Evolutionary conservation across 352 stramenopile species (phyloP).

Genomic region (Globisporangium paroecandrum): DNA sequence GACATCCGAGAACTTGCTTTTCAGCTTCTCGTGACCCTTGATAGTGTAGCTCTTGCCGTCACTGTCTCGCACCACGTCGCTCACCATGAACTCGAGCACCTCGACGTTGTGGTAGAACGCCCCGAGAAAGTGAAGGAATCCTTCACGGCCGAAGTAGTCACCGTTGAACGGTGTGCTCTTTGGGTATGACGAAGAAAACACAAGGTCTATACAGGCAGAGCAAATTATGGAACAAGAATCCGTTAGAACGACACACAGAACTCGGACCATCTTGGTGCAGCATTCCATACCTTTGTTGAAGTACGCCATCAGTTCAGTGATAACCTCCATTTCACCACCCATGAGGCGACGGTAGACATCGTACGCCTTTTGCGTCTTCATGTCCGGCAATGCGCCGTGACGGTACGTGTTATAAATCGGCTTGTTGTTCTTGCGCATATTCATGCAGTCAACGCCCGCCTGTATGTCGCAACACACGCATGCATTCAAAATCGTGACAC

Average conservation of each 20-base stretch:
- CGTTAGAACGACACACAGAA: too few relatives aligned
- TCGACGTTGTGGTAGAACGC: slow-evolving; percentile 78
- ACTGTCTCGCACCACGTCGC: slow-evolving; percentile 52
- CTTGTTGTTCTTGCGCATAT: slow-evolving; percentile 84
- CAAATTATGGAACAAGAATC: too few relatives aligned
- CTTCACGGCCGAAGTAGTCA: slow-evolving; percentile 85
- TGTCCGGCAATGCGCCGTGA: slow-evolving; percentile 63
- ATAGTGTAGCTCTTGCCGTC: slow-evolving; percentile 70
- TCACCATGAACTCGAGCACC: slow-evolving; percentile 73
- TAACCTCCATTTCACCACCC: slow-evolving; percentile 39
- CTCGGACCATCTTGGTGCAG: background rate
- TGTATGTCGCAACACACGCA: background rate
- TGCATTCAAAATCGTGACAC: background rate
- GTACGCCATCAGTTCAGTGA: slow-evolving; percentile 75
- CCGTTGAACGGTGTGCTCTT: slow-evolving; percentile 75
- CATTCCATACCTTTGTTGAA: slow-evolving; percentile 72
- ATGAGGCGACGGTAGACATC: slow-evolving; percentile 72
- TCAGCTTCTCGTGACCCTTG: slow-evolving; percentile 79
- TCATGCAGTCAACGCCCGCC: slow-evolving; percentile 71
- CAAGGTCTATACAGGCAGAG: slow-evolving; percentile 40
- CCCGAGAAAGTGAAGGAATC: slow-evolving; percentile 72
- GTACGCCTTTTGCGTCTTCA: slow-evolving; percentile 76
- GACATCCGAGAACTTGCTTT: slow-evolving; percentile 69
- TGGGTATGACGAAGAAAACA: slow-evolving; percentile 81
- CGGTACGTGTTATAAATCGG: slow-evolving; percentile 79